A percentile compares a stretch with the other conserved stretches of the same genome.
Evolutionary conservation across 2,329 filamentous ascomycete genomes (phyloP).

Genomic region (Diaporthe sp.): DNA sequence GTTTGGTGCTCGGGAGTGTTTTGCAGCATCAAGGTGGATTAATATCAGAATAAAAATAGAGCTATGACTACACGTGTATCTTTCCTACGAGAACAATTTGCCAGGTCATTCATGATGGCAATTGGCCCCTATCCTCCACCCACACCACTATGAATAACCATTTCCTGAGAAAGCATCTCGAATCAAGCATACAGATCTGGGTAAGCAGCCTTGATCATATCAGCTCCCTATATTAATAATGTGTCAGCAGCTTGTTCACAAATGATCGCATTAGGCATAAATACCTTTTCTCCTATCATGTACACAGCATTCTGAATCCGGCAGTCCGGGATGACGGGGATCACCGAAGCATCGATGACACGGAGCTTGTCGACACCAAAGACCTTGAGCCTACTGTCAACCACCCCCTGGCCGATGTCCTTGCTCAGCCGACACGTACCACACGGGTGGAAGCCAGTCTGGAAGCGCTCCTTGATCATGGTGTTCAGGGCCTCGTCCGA

Average conservation of each 20-base stretch:
- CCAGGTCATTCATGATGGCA: not conserved
- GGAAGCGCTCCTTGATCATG: constrained; percentile 68
- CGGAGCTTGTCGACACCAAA: constrained; percentile 67
- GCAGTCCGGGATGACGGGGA: constrained; percentile 69
- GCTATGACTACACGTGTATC: not conserved
- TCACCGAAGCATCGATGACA: constrained; percentile 68
- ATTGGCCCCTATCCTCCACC: not conserved
- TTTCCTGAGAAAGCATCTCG: not conserved
- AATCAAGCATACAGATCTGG: constrained; percentile 47
- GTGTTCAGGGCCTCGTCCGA: constrained; percentile 69
- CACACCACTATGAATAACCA: too few relatives aligned
- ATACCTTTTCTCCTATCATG: constrained; percentile 68
- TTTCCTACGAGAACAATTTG: not conserved
- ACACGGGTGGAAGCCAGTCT: constrained; percentile 71
- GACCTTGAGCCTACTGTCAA: constrained; percentile 65
- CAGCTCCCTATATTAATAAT: constrained; percentile 50
- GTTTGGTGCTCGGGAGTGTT: not conserved
- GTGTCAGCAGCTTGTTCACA: not conserved
- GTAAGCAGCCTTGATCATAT: constrained; percentile 61
- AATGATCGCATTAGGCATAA: not conserved
- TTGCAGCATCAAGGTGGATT: not conserved
- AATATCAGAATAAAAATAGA: not conserved
- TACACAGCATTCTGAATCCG: constrained; percentile 73
- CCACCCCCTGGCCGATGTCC: constrained; percentile 64
- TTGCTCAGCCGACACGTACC: constrained; percentile 68